Base-by-base conservation (phyloP, 2,329 filamentous ascomycete species). In the Pyrenophora teres region DNA sequence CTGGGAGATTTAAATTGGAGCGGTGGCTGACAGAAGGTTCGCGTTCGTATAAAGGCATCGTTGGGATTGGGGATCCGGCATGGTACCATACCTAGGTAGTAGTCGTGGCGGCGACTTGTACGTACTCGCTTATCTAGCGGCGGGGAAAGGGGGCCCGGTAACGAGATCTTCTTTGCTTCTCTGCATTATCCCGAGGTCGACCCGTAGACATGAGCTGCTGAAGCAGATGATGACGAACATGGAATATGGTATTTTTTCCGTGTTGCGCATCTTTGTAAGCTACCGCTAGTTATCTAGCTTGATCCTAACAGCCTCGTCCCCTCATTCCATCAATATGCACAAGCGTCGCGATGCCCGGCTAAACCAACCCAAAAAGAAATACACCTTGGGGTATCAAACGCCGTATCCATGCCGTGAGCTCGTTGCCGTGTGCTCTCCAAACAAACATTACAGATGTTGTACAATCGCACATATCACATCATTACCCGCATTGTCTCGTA, bases 391-490 rank as follows among this genome's bases (percentile, higher is more conserved):
- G 43, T 46, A 46, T 46, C 43, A 23, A 39, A 46, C 43, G 43
- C 43, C 43, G 18, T 30, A 16, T 39, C 43, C 38, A 46, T 46
- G 43, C 43, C 36, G 27, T 46, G 30, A 46, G 39, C 16, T 10
- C 31, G 16, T 25, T 46, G 13, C 39, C 31, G 9, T 6, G 18
- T 27, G 41, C 16, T 4, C 10, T 16, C 13, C 15, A 15, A n/a
- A 25, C 23, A 16, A 36, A 9, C 23, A 33, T 4, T 13, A 23
- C 8, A 30, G 25, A 44, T 23, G 53, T 30, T 5, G 27, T 12
- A 10, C 10, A 30, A 9, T 30, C 27, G 44, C 46, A 58, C 47
- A 25, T 44, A 39, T 60, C 46, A 43, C 64, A 27, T 62, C 59
- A 45, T 62, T 43, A 39, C 59, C 49, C n/a, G 16, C 47, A 13